phyloP scores from a whole-genome alignment of 345 rosid species.

The Eucalyptus pumila region DNA sequence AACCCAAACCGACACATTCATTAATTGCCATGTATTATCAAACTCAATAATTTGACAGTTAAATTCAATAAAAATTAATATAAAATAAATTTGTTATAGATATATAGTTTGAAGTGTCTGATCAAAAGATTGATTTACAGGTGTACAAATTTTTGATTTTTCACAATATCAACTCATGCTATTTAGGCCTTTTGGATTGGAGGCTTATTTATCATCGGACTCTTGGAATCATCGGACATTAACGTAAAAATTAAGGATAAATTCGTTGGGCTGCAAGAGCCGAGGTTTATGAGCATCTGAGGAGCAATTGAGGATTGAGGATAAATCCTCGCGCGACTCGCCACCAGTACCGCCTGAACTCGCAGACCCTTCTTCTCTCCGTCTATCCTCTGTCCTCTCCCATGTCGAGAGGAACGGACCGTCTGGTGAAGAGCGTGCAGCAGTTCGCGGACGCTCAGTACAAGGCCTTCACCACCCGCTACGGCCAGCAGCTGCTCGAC shows the following conservation, averaged over 20 bases:
- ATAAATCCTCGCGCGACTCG: not conserved
- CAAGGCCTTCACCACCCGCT: conserved; percentile 39
- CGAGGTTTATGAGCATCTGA: not conserved
- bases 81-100: rapidly evolving
- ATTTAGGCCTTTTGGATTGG: too few relatives aligned
- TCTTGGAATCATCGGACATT: not conserved
- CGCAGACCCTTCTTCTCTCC: not conserved
- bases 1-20: rapidly evolving
- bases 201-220: too few relatives aligned
- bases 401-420: conserved; percentile 60
- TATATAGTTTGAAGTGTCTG: rapidly evolving
- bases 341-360: not conserved
- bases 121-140: too few relatives aligned
- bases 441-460: conserved; percentile 49
- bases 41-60: rapidly evolving
- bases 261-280: not conserved
- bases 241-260: not conserved
- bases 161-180: rapidly evolving
- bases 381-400: not conserved
- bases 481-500: conserved; percentile 61
- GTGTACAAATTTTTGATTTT: rapidly evolving
- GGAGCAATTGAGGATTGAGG: not conserved
- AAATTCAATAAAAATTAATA: rapidly evolving
- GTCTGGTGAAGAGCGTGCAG: conserved; percentile 34
- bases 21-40: rapidly evolving